Base-by-base conservation (phyloP, 192 early-diverging fungal genomes). In the Backusella parvicylindrica region DNA sequence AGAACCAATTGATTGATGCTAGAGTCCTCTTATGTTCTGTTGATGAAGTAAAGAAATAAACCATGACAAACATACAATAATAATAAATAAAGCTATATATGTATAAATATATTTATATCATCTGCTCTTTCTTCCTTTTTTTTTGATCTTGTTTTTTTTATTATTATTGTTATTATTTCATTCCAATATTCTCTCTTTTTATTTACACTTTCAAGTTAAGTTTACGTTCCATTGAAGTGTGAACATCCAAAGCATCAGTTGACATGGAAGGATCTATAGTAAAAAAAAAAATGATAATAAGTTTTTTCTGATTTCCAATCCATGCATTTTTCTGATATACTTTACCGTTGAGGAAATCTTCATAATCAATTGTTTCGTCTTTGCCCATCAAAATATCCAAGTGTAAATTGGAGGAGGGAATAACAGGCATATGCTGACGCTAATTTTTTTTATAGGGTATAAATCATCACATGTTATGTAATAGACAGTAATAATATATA, bases 301-400 rank as follows among this genome's bases (percentile, higher is more conserved):
- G 74, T 18, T 26, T 71, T 33, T 23, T 5, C 1, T 21, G n/a
- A 5, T 6, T 38, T 23, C 63, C 37, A 32, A 0, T 0, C 30
- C 71, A 18, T 35, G 1, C 30, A 43, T 7, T n/a, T 40, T n/a
- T 37, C 15, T 36, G 18, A 2, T 12, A 64, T 77, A 15, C 68
- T 82, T 82, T 84, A 92, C 92, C 89, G 49, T 92, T 91, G 75
- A 97, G 87, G 76, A 97, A 89, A 75, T 99, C 98, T 77, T 94
- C 92, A 73, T 95, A 92, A 41, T 95, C 98, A 72, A 98, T 91
- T 7, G 91, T 90, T 68, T 91, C 88, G 84, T 99, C 98, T 75
- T 88, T 89, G 70, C 96, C 96, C 71, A 85, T 82, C 56, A 99
- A 85, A 69, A 99, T 96, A 82, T 97, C 95, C 70, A 94, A 71